Evolutionary conservation across 345 rosid genomes (phyloP).

Genomic region (Populus deltoides): DNA sequence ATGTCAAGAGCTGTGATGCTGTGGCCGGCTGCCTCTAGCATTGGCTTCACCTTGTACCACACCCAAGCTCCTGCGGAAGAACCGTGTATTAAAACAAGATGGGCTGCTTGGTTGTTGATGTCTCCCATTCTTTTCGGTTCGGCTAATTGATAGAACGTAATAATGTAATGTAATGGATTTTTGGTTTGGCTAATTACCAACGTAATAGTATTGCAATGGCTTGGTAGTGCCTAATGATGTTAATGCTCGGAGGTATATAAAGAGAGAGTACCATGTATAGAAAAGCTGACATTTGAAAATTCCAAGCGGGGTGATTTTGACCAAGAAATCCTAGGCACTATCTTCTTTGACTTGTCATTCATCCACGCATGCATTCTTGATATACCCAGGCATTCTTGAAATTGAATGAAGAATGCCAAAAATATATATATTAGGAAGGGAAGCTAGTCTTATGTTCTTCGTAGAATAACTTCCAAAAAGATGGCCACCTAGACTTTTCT

Average conservation of each 20-base stretch:
- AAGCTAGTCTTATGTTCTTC: too few relatives aligned
- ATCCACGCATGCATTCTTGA: too few relatives aligned
- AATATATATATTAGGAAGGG: too few relatives aligned
- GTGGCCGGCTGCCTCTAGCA: conserved; percentile 27
- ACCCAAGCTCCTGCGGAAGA: conserved; percentile 38
- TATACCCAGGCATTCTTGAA: too few relatives aligned
- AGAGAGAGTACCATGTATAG: not conserved
- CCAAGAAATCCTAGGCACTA: too few relatives aligned
- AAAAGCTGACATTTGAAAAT: not conserved
- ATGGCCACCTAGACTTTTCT: too few relatives aligned
- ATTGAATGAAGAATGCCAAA: too few relatives aligned
- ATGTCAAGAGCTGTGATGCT: conserved; percentile 30
- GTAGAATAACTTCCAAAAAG: too few relatives aligned
- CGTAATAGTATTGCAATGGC: not conserved
- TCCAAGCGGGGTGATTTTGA: too few relatives aligned
- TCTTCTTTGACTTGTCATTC: too few relatives aligned
- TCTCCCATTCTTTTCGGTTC: not conserved
- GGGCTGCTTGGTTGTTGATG: not conserved
- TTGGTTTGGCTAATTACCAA: too few relatives aligned
- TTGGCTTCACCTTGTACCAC: conserved; percentile 27
- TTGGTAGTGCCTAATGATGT: not conserved
- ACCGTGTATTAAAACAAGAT: conserved; percentile 32
- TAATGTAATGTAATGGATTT: too few relatives aligned
- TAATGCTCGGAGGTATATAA: not conserved
- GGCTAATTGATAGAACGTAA: not conserved